Conservation (phyloP, 2,329 filamentous ascomycete species). For the Pyricularia sp. region DNA sequence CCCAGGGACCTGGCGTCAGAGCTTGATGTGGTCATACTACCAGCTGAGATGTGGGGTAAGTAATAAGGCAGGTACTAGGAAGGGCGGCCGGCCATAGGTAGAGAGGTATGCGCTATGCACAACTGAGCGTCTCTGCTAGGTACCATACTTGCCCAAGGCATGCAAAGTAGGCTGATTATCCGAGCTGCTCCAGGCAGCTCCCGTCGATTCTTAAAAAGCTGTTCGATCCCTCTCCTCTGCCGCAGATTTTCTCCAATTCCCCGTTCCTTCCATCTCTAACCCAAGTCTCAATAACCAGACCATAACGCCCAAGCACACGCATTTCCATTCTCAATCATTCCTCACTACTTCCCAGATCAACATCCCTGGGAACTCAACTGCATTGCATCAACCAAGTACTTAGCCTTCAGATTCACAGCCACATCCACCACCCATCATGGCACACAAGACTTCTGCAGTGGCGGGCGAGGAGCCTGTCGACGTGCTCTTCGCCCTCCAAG, state of each 20-base stretch:
- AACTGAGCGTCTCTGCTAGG: not conserved
- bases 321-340: conserved; percentile 12
- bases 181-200: not conserved
- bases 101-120: not conserved
- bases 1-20: conserved; percentile 1
- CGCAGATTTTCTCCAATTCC: conserved; percentile 7
- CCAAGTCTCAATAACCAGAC: not conserved
- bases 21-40: conserved; percentile 2
- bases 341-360: conserved; percentile 1
- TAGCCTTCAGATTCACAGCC: not conserved
- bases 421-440: conserved; percentile 38
- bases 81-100: not conserved
- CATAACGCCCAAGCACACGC: not conserved
- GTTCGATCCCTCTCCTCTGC: not conserved
- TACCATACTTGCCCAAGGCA: not conserved
- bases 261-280: conserved; percentile 12
- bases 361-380: not conserved
- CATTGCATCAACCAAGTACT: not conserved
- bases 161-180: not conserved
- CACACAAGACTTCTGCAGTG: conserved; percentile 48
- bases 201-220: not conserved
- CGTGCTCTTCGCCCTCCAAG: conserved; percentile 50
- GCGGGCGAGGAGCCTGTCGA: conserved; percentile 47
- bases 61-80: not conserved
- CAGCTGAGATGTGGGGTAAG: not conserved